These are phyloP conservation scores for Colletotrichum spaethianum DNA, from an alignment of 2,329 filamentous ascomycete genomes.

Conservation along the genomic window DNA sequence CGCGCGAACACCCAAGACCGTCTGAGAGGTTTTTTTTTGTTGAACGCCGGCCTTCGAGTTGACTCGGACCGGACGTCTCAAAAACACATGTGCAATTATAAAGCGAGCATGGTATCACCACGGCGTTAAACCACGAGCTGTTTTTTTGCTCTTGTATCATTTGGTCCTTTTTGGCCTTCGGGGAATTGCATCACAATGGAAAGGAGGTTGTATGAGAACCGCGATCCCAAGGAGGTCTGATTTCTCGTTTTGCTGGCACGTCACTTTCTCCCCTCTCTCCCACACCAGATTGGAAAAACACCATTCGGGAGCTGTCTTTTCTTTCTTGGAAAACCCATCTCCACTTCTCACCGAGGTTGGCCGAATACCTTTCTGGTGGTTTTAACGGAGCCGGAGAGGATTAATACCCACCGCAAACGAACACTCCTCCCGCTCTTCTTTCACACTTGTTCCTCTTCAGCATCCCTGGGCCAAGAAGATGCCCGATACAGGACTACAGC, in stretches of 20 bases:
- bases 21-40: conserved; percentile 56
- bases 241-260: conserved; percentile 42
- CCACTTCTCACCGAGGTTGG: conserved; percentile 67
- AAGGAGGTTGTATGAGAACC: conserved; percentile 38
- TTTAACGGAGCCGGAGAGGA: conserved; percentile 57
- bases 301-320: conserved; percentile 59
- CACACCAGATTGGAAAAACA: conserved; percentile 66
- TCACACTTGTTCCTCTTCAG: conserved; percentile 22
- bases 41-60: conserved; percentile 23
- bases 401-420: conserved; percentile 48
- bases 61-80: conserved; percentile 15
- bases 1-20: conserved; percentile 70
- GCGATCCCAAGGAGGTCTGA: conserved; percentile 39
- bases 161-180: conserved; percentile 29
- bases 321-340: conserved; percentile 50
- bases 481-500: conserved; percentile 22
- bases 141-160: conserved; percentile 33
- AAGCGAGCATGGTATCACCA: conserved; percentile 38
- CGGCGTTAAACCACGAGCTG: conserved; percentile 30
- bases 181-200: conserved; percentile 29
- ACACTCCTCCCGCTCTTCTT: conserved; percentile 49
- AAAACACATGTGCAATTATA: conserved; percentile 34
- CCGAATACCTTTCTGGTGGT: conserved; percentile 61
- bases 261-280: conserved; percentile 55
- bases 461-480: conserved; percentile 17